phyloP scores from a whole-genome alignment of 129 eudicot species.

The Helianthus tuberosus region DNA sequence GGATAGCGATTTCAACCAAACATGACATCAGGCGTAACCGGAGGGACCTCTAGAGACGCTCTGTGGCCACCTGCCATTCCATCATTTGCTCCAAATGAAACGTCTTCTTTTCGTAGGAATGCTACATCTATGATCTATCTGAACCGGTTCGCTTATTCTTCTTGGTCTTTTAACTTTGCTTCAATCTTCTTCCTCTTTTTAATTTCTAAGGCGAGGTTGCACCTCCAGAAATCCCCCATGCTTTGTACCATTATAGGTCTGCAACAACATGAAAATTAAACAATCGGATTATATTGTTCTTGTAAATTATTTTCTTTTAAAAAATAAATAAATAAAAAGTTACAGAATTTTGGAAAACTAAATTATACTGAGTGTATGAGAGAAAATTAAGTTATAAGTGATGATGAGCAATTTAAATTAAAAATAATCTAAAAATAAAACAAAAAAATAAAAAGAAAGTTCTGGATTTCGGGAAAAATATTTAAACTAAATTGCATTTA shows the following conservation, averaged over 20 bases:
- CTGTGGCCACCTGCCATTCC: conserved; percentile 1
- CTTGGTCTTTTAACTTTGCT: conserved; percentile 25
- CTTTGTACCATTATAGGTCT: conserved; percentile 19
- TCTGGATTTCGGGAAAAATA: too few relatives aligned
- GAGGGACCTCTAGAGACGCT: background rate
- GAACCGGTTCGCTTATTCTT: conserved; percentile 17
- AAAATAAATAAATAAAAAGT: too few relatives aligned
- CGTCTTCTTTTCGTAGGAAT: conserved; percentile 21
- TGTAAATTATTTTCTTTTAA: too few relatives aligned
- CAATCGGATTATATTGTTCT: too few relatives aligned
- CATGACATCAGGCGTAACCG: conserved; percentile 8
- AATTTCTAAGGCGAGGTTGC: conserved; percentile 18
- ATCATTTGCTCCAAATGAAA: conserved; percentile 19
- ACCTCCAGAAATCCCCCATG: conserved; percentile 32
- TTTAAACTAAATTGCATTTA: too few relatives aligned
- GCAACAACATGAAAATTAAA: background rate
- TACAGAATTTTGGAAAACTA: too few relatives aligned
- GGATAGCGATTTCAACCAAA: conserved; percentile 11
- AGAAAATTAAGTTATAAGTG: too few relatives aligned
- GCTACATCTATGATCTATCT: conserved; percentile 20
- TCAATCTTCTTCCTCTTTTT: conserved; percentile 27
- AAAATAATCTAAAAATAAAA: too few relatives aligned
- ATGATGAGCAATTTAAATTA: too few relatives aligned
- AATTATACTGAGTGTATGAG: too few relatives aligned
- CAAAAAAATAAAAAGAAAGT: too few relatives aligned